Evolutionary conservation across 2,329 filamentous ascomycete species (phyloP).

Genomic region (Aaosphaeria pasadenensis): DNA sequence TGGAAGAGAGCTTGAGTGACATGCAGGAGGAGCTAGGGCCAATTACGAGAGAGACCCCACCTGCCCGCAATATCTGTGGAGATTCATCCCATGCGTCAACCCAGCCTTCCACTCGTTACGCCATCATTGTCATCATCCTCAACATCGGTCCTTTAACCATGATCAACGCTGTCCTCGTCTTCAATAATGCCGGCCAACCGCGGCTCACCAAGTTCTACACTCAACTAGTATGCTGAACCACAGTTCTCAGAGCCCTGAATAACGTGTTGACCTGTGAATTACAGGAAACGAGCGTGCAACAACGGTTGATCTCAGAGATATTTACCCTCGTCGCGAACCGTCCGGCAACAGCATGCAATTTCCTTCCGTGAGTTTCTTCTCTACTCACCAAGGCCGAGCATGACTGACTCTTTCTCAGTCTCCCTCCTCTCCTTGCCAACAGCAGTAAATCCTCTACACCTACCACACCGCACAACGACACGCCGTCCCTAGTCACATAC

Average conservation of each 20-base stretch:
- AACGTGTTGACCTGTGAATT: background rate
- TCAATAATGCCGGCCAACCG: slow-evolving; percentile 97
- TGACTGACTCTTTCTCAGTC: slow-evolving; percentile 41
- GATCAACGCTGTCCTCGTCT: slow-evolving; percentile 98
- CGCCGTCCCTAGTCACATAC: slow-evolving; percentile 94
- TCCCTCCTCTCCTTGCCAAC: slow-evolving; percentile 59
- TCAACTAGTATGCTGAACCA: slow-evolving; percentile 65
- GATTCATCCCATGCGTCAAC: background rate
- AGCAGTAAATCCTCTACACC: slow-evolving; percentile 43
- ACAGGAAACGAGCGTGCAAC: slow-evolving; percentile 94
- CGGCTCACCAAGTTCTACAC: slow-evolving; percentile 98
- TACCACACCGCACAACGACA: slow-evolving; percentile 71
- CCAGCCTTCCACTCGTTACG: background rate
- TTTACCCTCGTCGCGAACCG: slow-evolving; percentile 93
- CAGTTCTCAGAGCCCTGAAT: background rate
- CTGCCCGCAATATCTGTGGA: background rate
- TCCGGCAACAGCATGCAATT: slow-evolving; percentile 91
- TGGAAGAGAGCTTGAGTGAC: background rate
- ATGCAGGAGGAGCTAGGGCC: slow-evolving; percentile 5
- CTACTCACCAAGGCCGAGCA: slow-evolving; percentile 14
- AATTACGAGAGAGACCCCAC: background rate
- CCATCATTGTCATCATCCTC: too few relatives aligned
- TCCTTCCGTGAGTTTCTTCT: slow-evolving; percentile 63
- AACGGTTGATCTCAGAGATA: slow-evolving; percentile 94
- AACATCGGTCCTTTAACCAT: slow-evolving; percentile 48